Base-by-base conservation (phyloP, 1,284 basidiomycete genomes). In the Tilletia setariae region DNA sequence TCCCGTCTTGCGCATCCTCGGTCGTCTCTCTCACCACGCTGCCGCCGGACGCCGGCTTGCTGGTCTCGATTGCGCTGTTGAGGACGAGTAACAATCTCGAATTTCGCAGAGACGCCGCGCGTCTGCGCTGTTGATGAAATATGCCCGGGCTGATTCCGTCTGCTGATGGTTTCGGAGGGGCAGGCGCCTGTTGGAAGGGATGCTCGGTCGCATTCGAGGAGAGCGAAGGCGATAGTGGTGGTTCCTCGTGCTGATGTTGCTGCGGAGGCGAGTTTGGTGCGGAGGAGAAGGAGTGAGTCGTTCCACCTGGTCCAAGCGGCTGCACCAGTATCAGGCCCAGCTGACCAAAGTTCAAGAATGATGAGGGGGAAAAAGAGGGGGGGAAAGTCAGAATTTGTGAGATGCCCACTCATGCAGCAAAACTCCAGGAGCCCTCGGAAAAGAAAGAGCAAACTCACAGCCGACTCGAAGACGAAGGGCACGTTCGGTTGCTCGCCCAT, bases 291-390 rank as follows among this genome's bases (percentile, higher is more conserved):
- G 15, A 13, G 28, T 16, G 19, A 2, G 56, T 30, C 13, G 56
- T 8, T 35, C 28, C 30, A 30, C 32, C 56, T 28, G 53, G n/a
- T 19, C 30, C 32, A 19, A 61, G 32, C 9, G 56, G 56, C 28
- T 61, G 56, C 16, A 61, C 56, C 25, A 61, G 56, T 7, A 61
- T 35, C 25, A 35, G 13, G 56, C 56, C 56, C 28, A 61, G 56
- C 56, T 61, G 25, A 25, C 28, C 51, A 2, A 23, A 23, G 19
- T 23, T 19, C 9, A 49, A 21, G n/a, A 49, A 23, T n/a, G 9
- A 8, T 49, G n/a, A 23, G 8, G 19, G 8, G 7, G 8, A 19
- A 8, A 11, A 23, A 49, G n/a, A 49, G 1, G 23, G 25, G 25
- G 28, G 53, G 25, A 19, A n/a, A n/a, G n/a, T n/a, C n/a, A n/a